Base-by-base conservation (phyloP, 2,329 filamentous ascomycete species). In the Pleoardoris graminearum region DNA sequence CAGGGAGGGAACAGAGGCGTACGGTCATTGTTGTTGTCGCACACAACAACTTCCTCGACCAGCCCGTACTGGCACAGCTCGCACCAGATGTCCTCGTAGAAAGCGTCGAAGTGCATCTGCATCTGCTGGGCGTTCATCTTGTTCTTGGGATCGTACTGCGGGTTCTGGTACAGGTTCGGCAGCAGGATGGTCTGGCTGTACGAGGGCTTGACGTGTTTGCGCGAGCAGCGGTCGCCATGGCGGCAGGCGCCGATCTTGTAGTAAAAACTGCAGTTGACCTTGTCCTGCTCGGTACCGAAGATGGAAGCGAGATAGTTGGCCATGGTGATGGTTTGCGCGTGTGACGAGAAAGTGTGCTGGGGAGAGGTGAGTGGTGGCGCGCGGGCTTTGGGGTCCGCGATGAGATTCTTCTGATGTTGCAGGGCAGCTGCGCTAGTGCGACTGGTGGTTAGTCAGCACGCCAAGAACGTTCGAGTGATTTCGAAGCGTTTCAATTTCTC, bases 71-170 rank as follows among this genome's bases (percentile, higher is more conserved):
- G 63, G 87, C 94, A 97, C 81, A 99, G 90, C 84, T 99, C 94
- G 79, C 93, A 97, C 93, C 94, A 99, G 63, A 99, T 91, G 75
- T 99, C 94, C 80, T 99, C 94, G 82, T 99, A 99, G 77, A 99
- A 99, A 70, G 94, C 94, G 77, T 99, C 94, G 74, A 99, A 99
- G 83, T 99, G 94, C 80, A 96, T 96, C 78, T 97, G 93, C 74
- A 97, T 88, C 81, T 99, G 94, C 65, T 85, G 88, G 6, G 91
- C 80, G 79, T 96, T 97, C 89, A 99, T 96, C 79, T 92, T 94
- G 82, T 87, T 94, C 80, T 96, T 95, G 42, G 90, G 87, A 76
- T 97, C 92, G 84, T 96, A 96, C 59, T 91, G 91, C 10, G 94
- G 94, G 82, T 99, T 99, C 77, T 97, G 94, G 83, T 99, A 99